These are phyloP conservation scores for Nicotiana paniculata DNA, from an alignment of 257 asterid species.

Conservation along the genomic window DNA sequence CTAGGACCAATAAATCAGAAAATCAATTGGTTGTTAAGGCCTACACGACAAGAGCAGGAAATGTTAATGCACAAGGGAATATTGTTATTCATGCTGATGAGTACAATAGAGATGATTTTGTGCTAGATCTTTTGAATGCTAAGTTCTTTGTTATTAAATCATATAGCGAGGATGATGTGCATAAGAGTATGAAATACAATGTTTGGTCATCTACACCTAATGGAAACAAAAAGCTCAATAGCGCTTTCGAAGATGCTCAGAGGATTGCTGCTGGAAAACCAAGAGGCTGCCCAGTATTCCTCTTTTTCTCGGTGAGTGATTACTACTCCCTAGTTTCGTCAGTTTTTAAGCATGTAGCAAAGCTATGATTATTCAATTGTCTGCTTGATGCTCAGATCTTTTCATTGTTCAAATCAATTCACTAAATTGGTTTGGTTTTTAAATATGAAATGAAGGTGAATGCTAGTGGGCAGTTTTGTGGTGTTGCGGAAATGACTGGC, in stretches of 20 bases:
- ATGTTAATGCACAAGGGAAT: conserved; percentile 63
- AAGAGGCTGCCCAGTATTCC: conserved; percentile 66
- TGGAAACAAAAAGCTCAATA: conserved; percentile 75
- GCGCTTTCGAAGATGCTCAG: conserved; percentile 71
- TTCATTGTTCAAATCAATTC: neutral
- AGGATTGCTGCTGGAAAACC: conserved; percentile 49
- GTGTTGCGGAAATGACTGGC: conserved; percentile 88
- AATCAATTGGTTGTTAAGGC: conserved; percentile 57
- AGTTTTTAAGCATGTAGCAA: neutral
- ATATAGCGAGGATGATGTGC: conserved; percentile 94
- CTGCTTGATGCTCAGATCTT: neutral
- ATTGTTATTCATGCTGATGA: conserved; percentile 45
- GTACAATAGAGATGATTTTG: conserved; percentile 53
- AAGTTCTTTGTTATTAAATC: conserved; percentile 89
- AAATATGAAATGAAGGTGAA: conserved; percentile 46
- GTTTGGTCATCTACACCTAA: conserved; percentile 96
- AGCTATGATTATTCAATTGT: neutral
- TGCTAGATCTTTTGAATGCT: conserved; percentile 42
- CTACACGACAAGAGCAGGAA: conserved; percentile 59
- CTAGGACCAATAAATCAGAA: conserved; percentile 34
- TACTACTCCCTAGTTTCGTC: neutral
- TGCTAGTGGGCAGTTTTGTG: conserved; percentile 97
- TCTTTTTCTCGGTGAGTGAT: conserved; percentile 79
- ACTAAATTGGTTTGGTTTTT: conserved; percentile 1
- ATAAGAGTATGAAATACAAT: conserved; percentile 79